Evolutionary conservation across 139 green algal genomes (phyloP).

Genomic region (Microglena sp.): DNA sequence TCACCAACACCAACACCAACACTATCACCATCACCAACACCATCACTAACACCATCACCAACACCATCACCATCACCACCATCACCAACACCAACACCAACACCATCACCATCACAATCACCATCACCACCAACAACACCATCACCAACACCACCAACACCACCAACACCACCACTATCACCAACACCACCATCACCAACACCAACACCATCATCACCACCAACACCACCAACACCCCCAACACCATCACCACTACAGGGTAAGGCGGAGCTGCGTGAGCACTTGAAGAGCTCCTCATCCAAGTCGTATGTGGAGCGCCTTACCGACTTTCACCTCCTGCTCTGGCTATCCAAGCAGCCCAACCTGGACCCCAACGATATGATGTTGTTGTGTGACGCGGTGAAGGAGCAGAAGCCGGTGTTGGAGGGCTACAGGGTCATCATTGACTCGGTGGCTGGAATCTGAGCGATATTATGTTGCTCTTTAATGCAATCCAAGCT

Average conservation of each 20-base stretch:
- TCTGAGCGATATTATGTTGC: constrained; percentile 15
- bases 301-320: constrained; percentile 65
- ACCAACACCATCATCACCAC: background rate
- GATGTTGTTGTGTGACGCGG: constrained; percentile 54
- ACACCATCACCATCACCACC: background rate
- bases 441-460: constrained; percentile 75
- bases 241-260: constrained; percentile 14
- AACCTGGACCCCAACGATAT: constrained; percentile 76
- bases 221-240: background rate
- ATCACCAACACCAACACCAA: no score
- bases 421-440: constrained; percentile 83
- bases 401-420: constrained; percentile 42
- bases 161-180: no score
- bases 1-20: no score
- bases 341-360: constrained; percentile 82
- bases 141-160: no score
- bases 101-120: background rate
- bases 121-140: background rate
- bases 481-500: constrained; percentile 76
- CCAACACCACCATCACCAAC: no score
- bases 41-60: background rate
- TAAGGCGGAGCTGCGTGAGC: constrained; percentile 64
- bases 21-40: background rate
- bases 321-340: constrained; percentile 89
- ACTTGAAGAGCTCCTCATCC: constrained; percentile 38